phyloP scores from a whole-genome alignment of 2,329 filamentous ascomycete genomes.

The Paraphaeosphaeria sporulosa region DNA sequence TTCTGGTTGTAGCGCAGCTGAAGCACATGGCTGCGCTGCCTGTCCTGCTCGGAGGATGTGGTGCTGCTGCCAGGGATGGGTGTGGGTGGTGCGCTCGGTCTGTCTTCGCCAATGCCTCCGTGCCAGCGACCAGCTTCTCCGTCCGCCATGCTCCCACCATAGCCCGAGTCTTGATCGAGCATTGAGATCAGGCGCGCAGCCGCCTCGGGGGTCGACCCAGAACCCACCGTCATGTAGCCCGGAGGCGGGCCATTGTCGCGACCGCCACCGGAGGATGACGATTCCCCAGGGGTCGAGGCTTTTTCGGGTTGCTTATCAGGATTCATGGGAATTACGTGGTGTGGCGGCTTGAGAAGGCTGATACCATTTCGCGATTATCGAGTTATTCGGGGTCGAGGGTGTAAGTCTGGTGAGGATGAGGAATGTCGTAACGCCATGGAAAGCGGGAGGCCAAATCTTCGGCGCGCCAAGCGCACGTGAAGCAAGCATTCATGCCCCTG shows the following conservation, averaged over 20 bases:
- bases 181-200: constrained; percentile 81
- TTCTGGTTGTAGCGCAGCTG: constrained; percentile 97
- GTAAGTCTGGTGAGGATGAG: constrained; percentile 20
- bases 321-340: constrained; percentile 40
- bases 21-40: constrained; percentile 79
- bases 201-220: constrained; percentile 80
- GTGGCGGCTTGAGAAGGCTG: constrained; percentile 24
- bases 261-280: constrained; percentile 32
- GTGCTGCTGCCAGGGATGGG: constrained; percentile 60
- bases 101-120: constrained; percentile 63
- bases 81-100: constrained; percentile 64
- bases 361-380: constrained; percentile 41
- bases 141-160: constrained; percentile 77
- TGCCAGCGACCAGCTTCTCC: constrained; percentile 69
- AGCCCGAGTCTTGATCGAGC: constrained; percentile 88
- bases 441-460: constrained; percentile 7
- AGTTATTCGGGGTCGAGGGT: constrained; percentile 7
- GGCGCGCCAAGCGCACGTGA: constrained; percentile 1
- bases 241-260: constrained; percentile 29
- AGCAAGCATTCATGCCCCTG: not conserved
- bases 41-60: constrained; percentile 66
- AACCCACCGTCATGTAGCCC: constrained; percentile 87
- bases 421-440: constrained; percentile 29
- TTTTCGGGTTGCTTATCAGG: constrained; percentile 32
- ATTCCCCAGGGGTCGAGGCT: constrained; percentile 33